A percentile compares a stretch with the other conserved stretches of the same genome.
phyloP scores from a whole-genome alignment of 2,329 filamentous ascomycete species.

The Monascus ruber region DNA sequence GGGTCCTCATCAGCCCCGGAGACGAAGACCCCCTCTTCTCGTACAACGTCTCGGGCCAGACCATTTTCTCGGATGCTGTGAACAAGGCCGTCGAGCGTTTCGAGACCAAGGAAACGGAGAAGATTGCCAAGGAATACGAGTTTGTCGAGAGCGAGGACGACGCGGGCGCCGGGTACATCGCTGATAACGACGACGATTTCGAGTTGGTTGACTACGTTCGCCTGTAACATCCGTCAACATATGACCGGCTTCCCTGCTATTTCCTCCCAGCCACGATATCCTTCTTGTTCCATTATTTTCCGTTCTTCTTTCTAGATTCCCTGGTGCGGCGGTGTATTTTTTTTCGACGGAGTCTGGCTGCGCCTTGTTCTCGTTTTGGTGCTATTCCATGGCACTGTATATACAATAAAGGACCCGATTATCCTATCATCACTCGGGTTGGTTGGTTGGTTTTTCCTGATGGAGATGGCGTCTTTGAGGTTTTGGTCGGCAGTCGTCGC shows the following conservation, averaged over 20 bases:
- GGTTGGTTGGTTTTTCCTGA: no score
- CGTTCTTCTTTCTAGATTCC: background rate
- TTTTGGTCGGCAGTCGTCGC: no score
- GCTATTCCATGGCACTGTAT: no score
- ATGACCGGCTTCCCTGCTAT: background rate
- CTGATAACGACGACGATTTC: constrained; percentile 28
- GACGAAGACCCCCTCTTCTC: constrained; percentile 40
- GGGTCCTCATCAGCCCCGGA: constrained; percentile 35
- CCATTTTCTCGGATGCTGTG: constrained; percentile 46
- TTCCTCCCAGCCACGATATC: background rate
- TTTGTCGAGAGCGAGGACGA: constrained; percentile 34
- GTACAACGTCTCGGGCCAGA: constrained; percentile 45
- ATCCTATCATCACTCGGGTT: no score
- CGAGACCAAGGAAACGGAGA: constrained; percentile 50
- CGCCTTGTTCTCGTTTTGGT: no score
- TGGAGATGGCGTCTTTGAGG: no score
- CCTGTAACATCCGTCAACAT: constrained; percentile 7
- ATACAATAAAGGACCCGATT: no score
- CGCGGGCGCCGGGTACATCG: constrained; percentile 16
- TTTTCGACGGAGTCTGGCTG: no score
- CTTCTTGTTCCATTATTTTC: constrained; percentile 1
- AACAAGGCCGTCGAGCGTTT: constrained; percentile 48
- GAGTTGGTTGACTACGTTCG: constrained; percentile 28
- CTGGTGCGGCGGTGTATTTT: no score
- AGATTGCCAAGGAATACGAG: constrained; percentile 52